Conservation (phyloP, 192 early-diverging fungal genomes). For the Cladochytrium replicatum region DNA sequence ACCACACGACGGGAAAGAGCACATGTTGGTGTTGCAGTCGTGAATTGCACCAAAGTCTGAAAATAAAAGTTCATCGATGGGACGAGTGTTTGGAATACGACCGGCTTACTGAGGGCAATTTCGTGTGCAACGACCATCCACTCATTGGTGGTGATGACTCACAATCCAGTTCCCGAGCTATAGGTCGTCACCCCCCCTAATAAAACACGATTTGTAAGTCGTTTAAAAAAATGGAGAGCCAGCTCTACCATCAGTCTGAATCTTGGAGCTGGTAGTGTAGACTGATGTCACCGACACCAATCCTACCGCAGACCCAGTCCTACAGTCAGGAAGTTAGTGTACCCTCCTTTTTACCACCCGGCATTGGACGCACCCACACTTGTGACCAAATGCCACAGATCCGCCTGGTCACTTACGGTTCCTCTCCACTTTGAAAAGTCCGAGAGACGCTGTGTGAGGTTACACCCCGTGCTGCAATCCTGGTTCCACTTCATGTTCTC, state of each 20-base stretch:
- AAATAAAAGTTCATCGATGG: too few species aligned
- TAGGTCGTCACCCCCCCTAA: conserved; percentile 33
- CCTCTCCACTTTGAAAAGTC: conserved; percentile 88
- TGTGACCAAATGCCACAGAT: conserved; percentile 92
- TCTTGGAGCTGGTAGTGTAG: conserved; percentile 51
- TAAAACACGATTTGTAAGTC: conserved; percentile 9
- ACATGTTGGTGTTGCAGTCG: conserved; percentile 70
- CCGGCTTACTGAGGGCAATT: conserved; percentile 81
- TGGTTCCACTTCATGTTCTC: conserved; percentile 59
- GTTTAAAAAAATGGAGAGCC: too few species aligned
- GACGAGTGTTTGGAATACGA: too few species aligned
- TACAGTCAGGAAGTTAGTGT: too few species aligned
- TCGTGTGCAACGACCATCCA: conserved; percentile 96
- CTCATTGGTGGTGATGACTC: conserved; percentile 66
- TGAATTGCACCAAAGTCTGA: conserved; percentile 80
- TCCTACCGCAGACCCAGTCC: conserved; percentile 67
- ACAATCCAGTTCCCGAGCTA: conserved; percentile 76
- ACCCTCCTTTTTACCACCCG: too few species aligned
- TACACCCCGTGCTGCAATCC: conserved; percentile 60
- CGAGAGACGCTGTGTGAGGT: conserved; percentile 65
- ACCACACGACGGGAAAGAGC: conserved; percentile 34
- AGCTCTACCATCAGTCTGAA: too few species aligned
- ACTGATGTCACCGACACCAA: conserved; percentile 76
- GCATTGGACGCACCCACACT: too few species aligned
- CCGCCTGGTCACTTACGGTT: conserved; percentile 62